Conservation (phyloP, 371 early-diverging fungal species). For the Syncephalis plumigaleata region DNA sequence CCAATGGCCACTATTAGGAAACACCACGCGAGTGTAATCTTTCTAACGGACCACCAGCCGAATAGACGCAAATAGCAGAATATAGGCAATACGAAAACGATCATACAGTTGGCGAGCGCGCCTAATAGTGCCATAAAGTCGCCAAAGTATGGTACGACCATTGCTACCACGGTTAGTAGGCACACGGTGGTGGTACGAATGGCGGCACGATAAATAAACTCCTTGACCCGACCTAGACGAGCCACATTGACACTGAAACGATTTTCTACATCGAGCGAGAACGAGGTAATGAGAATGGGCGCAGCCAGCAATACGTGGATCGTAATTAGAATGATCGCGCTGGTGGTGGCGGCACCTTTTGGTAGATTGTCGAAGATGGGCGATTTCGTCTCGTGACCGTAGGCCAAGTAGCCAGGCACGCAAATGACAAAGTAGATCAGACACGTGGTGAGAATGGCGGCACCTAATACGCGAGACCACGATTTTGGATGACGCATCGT, state of each 20-base stretch:
- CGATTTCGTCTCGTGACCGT: slow-evolving; percentile 42
- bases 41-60: slow-evolving; percentile 34
- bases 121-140: slow-evolving; percentile 71
- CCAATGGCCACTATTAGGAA: slow-evolving; percentile 38
- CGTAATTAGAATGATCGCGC: slow-evolving; percentile 58
- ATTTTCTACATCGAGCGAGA: slow-evolving; percentile 16
- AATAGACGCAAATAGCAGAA: slow-evolving; percentile 60
- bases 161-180: slow-evolving; percentile 31
- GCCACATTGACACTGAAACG: slow-evolving; percentile 16
- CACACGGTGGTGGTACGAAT: slow-evolving; percentile 33
- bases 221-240: slow-evolving; percentile 16
- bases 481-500: slow-evolving; percentile 59
- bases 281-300: slow-evolving; percentile 63
- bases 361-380: slow-evolving; percentile 64
- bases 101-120: slow-evolving; percentile 51
- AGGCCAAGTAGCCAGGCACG: slow-evolving; percentile 61
- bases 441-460: slow-evolving; percentile 50
- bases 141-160: slow-evolving; percentile 60
- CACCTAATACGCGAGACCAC: slow-evolving; percentile 49
- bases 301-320: slow-evolving; percentile 68
- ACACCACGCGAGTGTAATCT: slow-evolving; percentile 35
- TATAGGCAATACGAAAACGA: slow-evolving; percentile 73
- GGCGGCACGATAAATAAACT: slow-evolving; percentile 31
- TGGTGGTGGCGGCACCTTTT: slow-evolving; percentile 30
- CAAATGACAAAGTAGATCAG: slow-evolving; percentile 59